phyloP scores from a whole-genome alignment of 2,329 filamentous ascomycete genomes.

The Fragosphaeria purpurea region DNA sequence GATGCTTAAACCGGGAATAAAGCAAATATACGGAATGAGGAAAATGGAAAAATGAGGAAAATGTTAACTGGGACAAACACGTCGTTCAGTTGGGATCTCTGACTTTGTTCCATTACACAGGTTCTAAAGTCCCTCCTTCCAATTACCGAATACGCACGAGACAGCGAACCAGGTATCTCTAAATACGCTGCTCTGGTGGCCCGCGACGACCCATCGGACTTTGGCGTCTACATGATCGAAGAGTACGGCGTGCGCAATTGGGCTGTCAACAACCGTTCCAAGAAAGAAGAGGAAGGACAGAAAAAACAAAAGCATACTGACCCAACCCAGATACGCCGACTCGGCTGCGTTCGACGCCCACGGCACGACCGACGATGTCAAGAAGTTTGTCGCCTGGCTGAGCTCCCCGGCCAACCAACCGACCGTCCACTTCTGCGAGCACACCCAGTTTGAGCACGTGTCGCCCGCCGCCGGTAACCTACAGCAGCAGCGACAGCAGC shows the following conservation, averaged over 20 bases:
- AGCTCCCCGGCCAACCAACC: background rate
- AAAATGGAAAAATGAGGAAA: too few relatives aligned
- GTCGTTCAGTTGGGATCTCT: too few relatives aligned
- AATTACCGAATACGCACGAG: background rate
- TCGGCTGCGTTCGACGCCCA: background rate
- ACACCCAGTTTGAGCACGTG: background rate
- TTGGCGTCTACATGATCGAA: constrained; percentile 5
- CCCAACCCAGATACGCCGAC: background rate
- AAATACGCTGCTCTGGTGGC: background rate
- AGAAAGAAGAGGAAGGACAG: too few relatives aligned
- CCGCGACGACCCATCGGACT: background rate
- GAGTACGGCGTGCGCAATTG: background rate
- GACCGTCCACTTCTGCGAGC: background rate
- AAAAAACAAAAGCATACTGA: too few relatives aligned
- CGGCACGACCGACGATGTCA: background rate
- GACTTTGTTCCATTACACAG: background rate
- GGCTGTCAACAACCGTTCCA: too few relatives aligned
- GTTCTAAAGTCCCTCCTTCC: background rate
- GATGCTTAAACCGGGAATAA: too few relatives aligned
- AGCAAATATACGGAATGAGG: too few relatives aligned
- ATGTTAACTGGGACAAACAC: too few relatives aligned
- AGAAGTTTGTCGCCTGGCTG: background rate
- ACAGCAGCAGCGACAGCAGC: too few relatives aligned
- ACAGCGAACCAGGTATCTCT: background rate
- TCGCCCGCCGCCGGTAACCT: background rate